Conservation (phyloP, 148 eudicot genomes). For the Diospyros lotus region DNA sequence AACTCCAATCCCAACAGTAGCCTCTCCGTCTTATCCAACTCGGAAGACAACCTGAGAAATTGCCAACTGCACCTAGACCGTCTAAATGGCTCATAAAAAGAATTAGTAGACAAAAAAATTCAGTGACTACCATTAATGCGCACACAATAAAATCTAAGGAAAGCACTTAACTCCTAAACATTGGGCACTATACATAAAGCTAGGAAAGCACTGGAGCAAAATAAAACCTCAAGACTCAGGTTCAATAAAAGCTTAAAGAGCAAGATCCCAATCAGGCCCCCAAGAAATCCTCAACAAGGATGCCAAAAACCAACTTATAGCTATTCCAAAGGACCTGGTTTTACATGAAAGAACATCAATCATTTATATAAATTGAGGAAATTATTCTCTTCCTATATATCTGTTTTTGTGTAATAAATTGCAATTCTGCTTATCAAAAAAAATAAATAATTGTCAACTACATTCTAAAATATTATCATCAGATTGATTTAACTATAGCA, state of each 20-base stretch:
- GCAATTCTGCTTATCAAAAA: too few species aligned
- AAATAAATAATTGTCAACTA: background rate
- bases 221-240: background rate
- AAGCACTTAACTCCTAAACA: background rate
- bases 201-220: background rate
- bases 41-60: background rate
- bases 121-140: background rate
- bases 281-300: too few species aligned
- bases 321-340: too few species aligned
- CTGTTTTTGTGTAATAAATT: too few species aligned
- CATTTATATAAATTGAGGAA: background rate
- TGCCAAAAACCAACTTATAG: too few species aligned
- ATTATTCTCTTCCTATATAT: background rate
- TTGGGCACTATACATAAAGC: background rate
- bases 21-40: too few species aligned
- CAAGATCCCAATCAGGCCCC: background rate
- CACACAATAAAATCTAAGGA: background rate
- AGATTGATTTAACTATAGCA: constrained; percentile 5
- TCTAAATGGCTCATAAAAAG: background rate
- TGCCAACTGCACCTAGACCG: background rate
- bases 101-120: background rate
- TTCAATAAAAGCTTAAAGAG: background rate
- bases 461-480: background rate
- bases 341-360: too few species aligned
- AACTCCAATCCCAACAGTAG: too few species aligned